Base-by-base conservation (phyloP, 306 rosid species). In the Mimosa bimucronata region DNA sequence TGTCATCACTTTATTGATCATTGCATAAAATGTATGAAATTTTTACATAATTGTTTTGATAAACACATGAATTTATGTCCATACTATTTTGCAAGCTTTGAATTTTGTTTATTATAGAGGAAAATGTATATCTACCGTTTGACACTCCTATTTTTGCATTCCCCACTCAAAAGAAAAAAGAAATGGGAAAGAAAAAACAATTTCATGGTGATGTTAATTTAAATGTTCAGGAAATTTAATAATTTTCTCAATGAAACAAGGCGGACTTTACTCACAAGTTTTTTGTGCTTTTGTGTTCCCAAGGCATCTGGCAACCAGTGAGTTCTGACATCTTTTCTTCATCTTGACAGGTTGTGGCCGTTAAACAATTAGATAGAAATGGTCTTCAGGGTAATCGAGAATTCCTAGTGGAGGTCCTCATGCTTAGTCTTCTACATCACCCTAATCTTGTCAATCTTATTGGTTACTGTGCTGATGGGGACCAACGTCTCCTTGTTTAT, bases 351-450 rank as follows among this genome's bases (percentile, higher is more conserved):
- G 86, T 88, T 77, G 98, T 94, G 73, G 98, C 98, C 37, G 98
- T 94, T 66, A 94, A 94, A 80, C 98, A 94, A 79, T 84, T 94
- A 76, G 98, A 94, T 86, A 88, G 96, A 85, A 89, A 94, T 31
- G 98, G 98, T 78, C 96, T 94, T 79, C 98, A 92, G 85, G 98
- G 98, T 61, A 94, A 92, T 79, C 84, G 98, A 76, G 98, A 94
- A 80, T 94, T 94, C 86, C 87, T 94, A 26, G 98, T 94, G 25
- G 98, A 93, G 85, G 98, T 93, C 78, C 97, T 93, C 80, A 93
- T 93, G 98, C 97, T 93, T 71, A 93, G 98, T 83, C 98, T 93
- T 79, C 87, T 93, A 53, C 98, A 93, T 85, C 97, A 91, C 80
- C 89, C 90, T 30, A 93, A 93, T 76, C 86, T 93, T 25, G 94